Evolutionary conservation across 352 stramenopile genomes (phyloP).

Genomic region (Blastocystis sp.): DNA sequence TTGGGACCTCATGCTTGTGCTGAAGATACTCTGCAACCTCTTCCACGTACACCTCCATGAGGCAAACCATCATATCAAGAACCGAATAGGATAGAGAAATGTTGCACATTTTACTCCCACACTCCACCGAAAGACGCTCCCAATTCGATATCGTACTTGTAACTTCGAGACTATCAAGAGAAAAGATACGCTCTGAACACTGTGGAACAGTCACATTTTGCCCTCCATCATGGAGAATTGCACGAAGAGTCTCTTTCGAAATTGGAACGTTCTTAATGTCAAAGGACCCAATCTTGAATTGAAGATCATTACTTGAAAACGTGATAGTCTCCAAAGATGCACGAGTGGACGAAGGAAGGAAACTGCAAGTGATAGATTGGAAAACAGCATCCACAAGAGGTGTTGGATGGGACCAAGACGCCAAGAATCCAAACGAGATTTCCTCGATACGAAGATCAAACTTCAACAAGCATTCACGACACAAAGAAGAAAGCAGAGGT

Average conservation of each 20-base stretch:
- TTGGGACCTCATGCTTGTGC: not conserved
- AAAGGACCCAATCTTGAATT: constrained; percentile 19
- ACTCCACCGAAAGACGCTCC: constrained; percentile 18
- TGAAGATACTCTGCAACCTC: not conserved
- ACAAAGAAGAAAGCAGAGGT: not conserved
- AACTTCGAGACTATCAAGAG: not conserved
- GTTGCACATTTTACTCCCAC: not conserved
- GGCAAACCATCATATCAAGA: constrained; percentile 10
- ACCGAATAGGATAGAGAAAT: not conserved
- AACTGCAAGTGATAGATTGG: not conserved
- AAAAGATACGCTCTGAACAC: not conserved
- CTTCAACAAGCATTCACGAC: not conserved
- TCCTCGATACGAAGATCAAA: constrained; percentile 20
- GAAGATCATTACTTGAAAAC: not conserved
- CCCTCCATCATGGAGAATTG: not conserved
- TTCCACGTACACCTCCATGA: not conserved
- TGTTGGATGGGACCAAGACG: not conserved
- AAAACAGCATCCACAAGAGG: not conserved
- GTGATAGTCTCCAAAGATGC: not conserved
- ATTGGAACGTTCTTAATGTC: not conserved
- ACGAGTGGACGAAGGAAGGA: not conserved
- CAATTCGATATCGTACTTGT: not conserved
- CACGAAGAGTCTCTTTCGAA: not conserved
- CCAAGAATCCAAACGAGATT: not conserved
- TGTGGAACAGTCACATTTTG: not conserved